Conservation (phyloP, 305 asterid genomes). For the Solanum aculeatissimum region DNA sequence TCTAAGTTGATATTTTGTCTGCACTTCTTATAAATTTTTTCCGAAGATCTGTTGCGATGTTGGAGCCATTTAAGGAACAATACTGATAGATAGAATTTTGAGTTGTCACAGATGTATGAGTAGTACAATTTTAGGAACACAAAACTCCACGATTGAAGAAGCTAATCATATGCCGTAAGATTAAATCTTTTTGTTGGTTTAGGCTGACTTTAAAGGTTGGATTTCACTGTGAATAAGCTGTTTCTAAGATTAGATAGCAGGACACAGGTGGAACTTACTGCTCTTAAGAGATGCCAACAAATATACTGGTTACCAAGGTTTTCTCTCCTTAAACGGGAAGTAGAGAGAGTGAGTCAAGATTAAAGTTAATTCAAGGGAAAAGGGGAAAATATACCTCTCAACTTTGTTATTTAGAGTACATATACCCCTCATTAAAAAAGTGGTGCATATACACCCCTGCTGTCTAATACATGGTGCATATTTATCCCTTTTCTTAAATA, state of each 20-base stretch:
- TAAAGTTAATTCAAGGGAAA: neutral
- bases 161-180: neutral
- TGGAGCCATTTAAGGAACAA: neutral
- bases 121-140: neutral
- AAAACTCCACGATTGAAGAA: neutral
- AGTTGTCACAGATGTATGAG: neutral
- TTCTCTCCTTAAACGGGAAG: neutral
- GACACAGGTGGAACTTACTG: neutral
- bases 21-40: neutral
- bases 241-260: neutral
- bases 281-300: neutral
- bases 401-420: too few relatives aligned
- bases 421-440: too few relatives aligned
- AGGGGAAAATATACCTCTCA: too few relatives aligned
- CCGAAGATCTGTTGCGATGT: neutral
- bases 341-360: neutral
- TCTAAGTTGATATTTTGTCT: constrained; percentile 16
- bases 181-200: neutral
- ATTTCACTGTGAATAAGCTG: neutral
- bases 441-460: too few relatives aligned
- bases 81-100: neutral
- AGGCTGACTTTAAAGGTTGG: neutral
- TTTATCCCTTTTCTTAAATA: too few relatives aligned
- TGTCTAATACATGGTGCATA: too few relatives aligned
- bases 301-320: neutral